Evolutionary conservation across 768 basidiomycete species (phyloP).

Genomic region (Termitomyces sp.): DNA sequence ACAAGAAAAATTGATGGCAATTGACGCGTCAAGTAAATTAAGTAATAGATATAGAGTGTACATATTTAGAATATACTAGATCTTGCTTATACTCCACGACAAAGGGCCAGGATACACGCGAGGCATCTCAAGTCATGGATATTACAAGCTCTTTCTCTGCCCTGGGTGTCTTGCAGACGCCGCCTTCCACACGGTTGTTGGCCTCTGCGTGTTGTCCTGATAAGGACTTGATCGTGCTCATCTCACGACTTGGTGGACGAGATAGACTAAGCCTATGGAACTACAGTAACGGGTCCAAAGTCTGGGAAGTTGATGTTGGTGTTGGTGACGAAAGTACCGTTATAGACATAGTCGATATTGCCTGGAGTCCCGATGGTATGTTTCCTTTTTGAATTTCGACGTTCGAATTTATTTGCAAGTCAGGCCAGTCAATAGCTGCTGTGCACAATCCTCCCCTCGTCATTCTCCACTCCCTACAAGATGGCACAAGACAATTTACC

Average conservation of each 20-base stretch:
- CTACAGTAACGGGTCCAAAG: conserved; percentile 63
- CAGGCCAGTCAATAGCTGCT: conserved; percentile 68
- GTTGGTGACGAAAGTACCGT: conserved; percentile 30
- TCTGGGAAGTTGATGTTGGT: conserved; percentile 75
- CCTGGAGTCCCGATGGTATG: conserved; percentile 83
- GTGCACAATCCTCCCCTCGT: conserved; percentile 63
- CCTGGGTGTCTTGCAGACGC: conserved; percentile 51
- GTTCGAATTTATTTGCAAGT: conserved; percentile 6
- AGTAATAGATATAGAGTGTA: not conserved
- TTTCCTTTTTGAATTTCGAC: not conserved
- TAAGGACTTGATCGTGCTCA: conserved; percentile 69
- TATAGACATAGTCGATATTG: conserved; percentile 51
- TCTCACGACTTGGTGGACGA: conserved; percentile 60
- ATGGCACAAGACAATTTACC: conserved; percentile 53
- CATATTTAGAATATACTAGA: no score
- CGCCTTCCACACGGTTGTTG: conserved; percentile 52
- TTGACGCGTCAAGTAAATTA: conserved; percentile 21
- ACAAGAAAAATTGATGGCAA: conserved; percentile 58
- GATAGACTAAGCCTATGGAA: conserved; percentile 79
- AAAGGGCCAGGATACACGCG: not conserved
- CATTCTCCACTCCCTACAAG: conserved; percentile 72
- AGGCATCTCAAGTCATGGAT: not conserved
- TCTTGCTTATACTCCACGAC: not conserved
- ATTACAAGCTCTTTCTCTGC: conserved; percentile 44
- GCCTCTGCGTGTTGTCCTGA: conserved; percentile 75